A percentile compares a stretch with the other conserved stretches of the same genome.
Conservation (phyloP, 2,329 filamentous ascomycete species). For the Colletotrichum abscissum region DNA sequence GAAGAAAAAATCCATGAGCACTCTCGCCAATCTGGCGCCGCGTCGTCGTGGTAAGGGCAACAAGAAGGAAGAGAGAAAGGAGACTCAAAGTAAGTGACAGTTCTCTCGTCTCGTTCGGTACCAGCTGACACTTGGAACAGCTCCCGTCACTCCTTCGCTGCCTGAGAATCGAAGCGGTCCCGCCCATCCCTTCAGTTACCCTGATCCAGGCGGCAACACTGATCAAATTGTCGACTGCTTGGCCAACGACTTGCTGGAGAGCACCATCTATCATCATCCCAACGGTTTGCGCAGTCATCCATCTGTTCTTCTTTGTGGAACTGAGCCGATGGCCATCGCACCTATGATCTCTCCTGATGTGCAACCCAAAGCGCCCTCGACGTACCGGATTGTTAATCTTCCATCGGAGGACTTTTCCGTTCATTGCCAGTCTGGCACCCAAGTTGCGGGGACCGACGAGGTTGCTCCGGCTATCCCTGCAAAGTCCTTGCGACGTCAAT, state of each 20-base stretch:
- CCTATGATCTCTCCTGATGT: not conserved
- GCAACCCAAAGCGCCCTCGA: not conserved
- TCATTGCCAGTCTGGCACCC: not conserved
- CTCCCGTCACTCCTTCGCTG: not conserved
- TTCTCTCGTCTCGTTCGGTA: not conserved
- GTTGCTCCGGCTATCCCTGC: conserved; percentile 26
- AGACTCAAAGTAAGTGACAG: conserved; percentile 13
- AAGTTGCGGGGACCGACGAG: not conserved
- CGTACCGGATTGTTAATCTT: not conserved
- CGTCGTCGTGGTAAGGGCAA: conserved; percentile 21
- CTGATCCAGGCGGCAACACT: not conserved
- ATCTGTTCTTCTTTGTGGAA: conserved; percentile 11
- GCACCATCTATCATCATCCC: conserved; percentile 21
- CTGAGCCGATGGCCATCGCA: not conserved
- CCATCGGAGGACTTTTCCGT: not conserved
- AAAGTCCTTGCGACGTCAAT: conserved; percentile 31
- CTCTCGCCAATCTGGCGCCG: conserved; percentile 22
- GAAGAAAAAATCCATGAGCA: conserved; percentile 29
- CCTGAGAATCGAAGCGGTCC: not conserved
- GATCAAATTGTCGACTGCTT: conserved; percentile 24
- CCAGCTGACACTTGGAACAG: conserved; percentile 9
- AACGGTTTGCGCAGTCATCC: conserved; percentile 34
- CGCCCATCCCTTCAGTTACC: not conserved
- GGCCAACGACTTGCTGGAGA: conserved; percentile 30
- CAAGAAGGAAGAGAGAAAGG: not conserved